These are phyloP conservation scores for Xylariaceae sp. DNA, from an alignment of 2,329 filamentous ascomycete genomes.

Conservation along the genomic window DNA sequence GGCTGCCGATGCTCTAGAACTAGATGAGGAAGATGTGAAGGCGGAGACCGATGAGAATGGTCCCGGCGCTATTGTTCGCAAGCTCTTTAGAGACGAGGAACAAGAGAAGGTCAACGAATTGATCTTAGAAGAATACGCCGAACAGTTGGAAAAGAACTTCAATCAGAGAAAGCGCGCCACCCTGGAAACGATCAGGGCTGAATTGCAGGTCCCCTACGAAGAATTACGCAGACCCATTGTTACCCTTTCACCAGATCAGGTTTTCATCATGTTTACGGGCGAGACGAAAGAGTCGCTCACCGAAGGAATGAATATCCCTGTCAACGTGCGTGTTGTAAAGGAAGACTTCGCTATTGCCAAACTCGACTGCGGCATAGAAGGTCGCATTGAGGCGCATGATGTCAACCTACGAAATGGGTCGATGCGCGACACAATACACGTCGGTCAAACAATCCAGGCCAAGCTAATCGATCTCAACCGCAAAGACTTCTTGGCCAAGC, in stretches of 20 bases:
- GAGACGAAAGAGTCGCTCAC: slow-evolving; percentile 79
- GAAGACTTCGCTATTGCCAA: slow-evolving; percentile 90
- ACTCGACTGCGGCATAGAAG: slow-evolving; percentile 91
- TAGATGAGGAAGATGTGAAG: slow-evolving; percentile 97
- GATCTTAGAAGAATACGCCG: slow-evolving; percentile 92
- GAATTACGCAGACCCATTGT: slow-evolving; percentile 81
- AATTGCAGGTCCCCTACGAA: slow-evolving; percentile 88
- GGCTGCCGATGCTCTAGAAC: slow-evolving; percentile 90
- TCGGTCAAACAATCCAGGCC: slow-evolving; percentile 79
- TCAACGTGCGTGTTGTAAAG: slow-evolving; percentile 81
- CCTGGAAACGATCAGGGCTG: slow-evolving; percentile 89
- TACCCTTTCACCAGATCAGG: slow-evolving; percentile 64
- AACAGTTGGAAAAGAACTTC: slow-evolving; percentile 88
- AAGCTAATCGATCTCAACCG: slow-evolving; percentile 86
- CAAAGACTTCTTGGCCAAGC: slow-evolving; percentile 74
- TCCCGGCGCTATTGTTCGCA: slow-evolving; percentile 82
- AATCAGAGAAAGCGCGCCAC: slow-evolving; percentile 93
- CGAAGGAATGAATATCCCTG: slow-evolving; percentile 88
- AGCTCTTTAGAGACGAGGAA: slow-evolving; percentile 89
- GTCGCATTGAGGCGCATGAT: slow-evolving; percentile 75
- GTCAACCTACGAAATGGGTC: slow-evolving; percentile 63
- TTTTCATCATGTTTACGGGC: slow-evolving; percentile 95
- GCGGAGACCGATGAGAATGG: slow-evolving; percentile 89
- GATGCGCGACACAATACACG: slow-evolving; percentile 66
- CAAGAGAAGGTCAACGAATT: slow-evolving; percentile 95